Evolutionary conservation across 2,329 filamentous ascomycete species (phyloP), one percentile per base, ranked within the genome.

Genomic region (Aspergillus sp.): DNA sequence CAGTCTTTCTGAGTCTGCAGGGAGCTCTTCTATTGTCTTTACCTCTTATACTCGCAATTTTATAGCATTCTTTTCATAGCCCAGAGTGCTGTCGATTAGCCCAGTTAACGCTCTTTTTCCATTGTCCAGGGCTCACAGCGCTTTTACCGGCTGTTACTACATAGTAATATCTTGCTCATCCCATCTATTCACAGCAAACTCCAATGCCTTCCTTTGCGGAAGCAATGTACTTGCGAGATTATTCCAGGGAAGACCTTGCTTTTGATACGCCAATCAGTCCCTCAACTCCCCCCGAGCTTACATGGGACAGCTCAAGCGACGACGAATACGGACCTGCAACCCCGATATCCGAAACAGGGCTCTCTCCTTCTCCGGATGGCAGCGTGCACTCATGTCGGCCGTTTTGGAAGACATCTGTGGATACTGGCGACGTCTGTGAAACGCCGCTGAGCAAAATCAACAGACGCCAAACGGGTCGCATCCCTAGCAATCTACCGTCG

Each of bases 141-240:
- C 15, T 41, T 39, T 43, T 41, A 33, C 23, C 46, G 32, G 37
- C 39, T 39, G 15, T 20, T 41, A 42, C 41, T 43, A 39, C 22
- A 32, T 35, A 47, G 43, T 20, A 38, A 41, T 25, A 42, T 41
- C 25, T 27, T 27, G 25, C 25, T 37, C 12, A 37, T 37, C 9
- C 33, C 33, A 7, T 10, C 37, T 46, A 42, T 47, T 30, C 15
- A 50, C 43, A 19, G 49, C 43, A 25, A 41, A 27, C 37, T 41
- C 43, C 20, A 23, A 48, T 53, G 15, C 9, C 20, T 25, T 33
- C 41, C 46, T 30, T 30, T 41, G 52, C 44, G 54, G 55, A 44
- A 42, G 61, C 62, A 60, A 50, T 55, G 51, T 51, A 58, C 53
- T 53, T 51, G 38, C 56, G 48, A 58, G 57, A 50, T 56, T 58